These are phyloP conservation scores for Paraglomus occultum DNA, from an alignment of 192 early-diverging fungal genomes.

Conservation along the genomic window DNA sequence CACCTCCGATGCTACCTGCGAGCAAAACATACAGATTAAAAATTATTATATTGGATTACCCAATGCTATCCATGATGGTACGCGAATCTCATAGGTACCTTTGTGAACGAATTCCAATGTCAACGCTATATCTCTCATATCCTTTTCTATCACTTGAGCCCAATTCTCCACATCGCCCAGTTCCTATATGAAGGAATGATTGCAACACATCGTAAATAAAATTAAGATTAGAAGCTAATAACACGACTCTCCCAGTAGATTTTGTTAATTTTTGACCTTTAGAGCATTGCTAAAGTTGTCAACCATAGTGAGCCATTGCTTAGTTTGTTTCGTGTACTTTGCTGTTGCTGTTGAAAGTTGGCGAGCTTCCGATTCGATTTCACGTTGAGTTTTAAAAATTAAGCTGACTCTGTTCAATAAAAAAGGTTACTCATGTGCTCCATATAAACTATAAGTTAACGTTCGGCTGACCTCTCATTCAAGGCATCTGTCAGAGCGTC, in stretches of 20 bases:
- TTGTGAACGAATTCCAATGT: slow-evolving; percentile 54
- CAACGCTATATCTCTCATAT: slow-evolving; percentile 71
- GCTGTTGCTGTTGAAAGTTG: slow-evolving; percentile 48
- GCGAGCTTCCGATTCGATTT: slow-evolving; percentile 62
- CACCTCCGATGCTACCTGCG: too few relatives aligned
- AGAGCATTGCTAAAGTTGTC: slow-evolving; percentile 72
- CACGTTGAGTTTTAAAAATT: slow-evolving; percentile 62
- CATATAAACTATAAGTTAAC: neutral
- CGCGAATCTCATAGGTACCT: neutral
- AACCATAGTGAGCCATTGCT: slow-evolving; percentile 77
- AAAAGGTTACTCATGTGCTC: neutral
- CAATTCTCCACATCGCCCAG: slow-evolving; percentile 87
- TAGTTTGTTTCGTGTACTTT: slow-evolving; percentile 59
- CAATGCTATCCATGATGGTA: too few relatives aligned
- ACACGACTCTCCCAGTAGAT: neutral
- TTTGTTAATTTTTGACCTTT: too few relatives aligned
- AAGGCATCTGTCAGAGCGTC: slow-evolving; percentile 58
- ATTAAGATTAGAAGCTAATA: neutral
- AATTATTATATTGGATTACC: too few relatives aligned
- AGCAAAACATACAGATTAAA: too few relatives aligned
- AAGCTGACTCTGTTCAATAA: slow-evolving; percentile 44
- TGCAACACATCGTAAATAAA: neutral
- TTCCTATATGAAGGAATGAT: slow-evolving; percentile 49
- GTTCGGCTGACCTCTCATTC: slow-evolving; percentile 47
- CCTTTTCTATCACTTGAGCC: slow-evolving; percentile 79